These are phyloP conservation scores for Phytopythium boreale DNA, from an alignment of 352 stramenopile genomes.

Conservation along the genomic window DNA sequence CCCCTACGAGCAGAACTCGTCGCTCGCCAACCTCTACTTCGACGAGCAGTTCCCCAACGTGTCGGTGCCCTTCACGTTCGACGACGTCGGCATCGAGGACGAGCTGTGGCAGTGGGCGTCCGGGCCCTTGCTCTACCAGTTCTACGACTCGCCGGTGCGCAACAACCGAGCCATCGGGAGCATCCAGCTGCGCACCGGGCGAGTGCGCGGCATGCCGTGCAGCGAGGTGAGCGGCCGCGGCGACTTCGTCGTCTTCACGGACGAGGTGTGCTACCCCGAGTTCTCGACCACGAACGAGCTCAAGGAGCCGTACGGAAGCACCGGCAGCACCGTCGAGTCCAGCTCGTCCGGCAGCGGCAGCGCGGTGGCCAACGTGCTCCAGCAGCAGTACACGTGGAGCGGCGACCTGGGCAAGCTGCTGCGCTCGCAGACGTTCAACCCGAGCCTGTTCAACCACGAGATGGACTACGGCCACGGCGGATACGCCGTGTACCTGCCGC, in stretches of 20 bases:
- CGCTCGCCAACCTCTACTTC: conserved; percentile 55
- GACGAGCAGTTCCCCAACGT: conserved; percentile 64
- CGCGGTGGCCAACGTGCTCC: conserved; percentile 12
- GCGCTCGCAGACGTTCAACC: conserved; percentile 70
- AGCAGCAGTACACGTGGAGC: conserved; percentile 44
- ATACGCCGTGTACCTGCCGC: conserved; percentile 65
- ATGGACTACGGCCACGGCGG: conserved; percentile 77
- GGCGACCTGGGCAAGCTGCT: conserved; percentile 34
- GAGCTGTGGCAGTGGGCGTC: conserved; percentile 77
- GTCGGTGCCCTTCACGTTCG: conserved; percentile 58
- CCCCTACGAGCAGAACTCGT: conserved; percentile 70
- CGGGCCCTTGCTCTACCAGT: conserved; percentile 63
- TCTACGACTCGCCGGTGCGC: conserved; percentile 60
- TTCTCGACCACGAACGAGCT: conserved; percentile 41
- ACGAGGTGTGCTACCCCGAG: conserved; percentile 71
- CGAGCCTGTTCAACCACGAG: conserved; percentile 55
- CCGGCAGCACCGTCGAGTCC: conserved; percentile 6
- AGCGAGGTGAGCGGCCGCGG: conserved; percentile 30
- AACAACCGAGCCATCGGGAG: conserved; percentile 65
- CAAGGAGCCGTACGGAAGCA: conserved; percentile 47
- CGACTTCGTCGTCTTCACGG: conserved; percentile 68
- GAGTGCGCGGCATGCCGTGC: conserved; percentile 54
- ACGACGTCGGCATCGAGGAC: conserved; percentile 54
- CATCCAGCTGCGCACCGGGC: conserved; percentile 57
- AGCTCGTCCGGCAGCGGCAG: conserved; percentile 10